These are phyloP conservation scores for Phytophthora chlamydospora DNA, from an alignment of 352 stramenopile species.

Conservation along the genomic window DNA sequence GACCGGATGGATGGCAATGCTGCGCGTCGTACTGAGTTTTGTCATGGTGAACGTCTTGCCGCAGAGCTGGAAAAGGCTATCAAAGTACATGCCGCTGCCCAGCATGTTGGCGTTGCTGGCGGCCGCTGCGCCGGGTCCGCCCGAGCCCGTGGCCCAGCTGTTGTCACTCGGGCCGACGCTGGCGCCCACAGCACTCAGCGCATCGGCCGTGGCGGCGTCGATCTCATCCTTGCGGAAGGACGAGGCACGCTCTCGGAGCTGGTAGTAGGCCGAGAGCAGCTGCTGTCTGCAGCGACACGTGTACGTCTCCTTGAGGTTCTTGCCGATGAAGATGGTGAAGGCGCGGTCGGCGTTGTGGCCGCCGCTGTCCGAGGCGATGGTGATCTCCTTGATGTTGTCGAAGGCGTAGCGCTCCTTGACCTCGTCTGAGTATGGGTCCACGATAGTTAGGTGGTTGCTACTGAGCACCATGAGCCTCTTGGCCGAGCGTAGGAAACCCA, in stretches of 20 bases:
- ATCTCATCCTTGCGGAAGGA: slow-evolving; percentile 68
- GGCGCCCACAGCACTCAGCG: slow-evolving; percentile 45
- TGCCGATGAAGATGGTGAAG: slow-evolving; percentile 87
- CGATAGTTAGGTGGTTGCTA: slow-evolving; percentile 79
- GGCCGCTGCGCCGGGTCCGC: slow-evolving; percentile 17
- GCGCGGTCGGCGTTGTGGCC: slow-evolving; percentile 71
- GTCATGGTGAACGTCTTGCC: slow-evolving; percentile 87
- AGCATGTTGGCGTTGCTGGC: slow-evolving; percentile 28
- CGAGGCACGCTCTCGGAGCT: slow-evolving; percentile 81
- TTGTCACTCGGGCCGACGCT: slow-evolving; percentile 41
- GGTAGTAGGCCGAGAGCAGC: slow-evolving; percentile 86
- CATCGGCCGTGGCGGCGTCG: slow-evolving; percentile 50
- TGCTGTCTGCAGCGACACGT: slow-evolving; percentile 85
- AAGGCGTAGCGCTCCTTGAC: slow-evolving; percentile 89
- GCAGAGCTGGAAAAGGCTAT: slow-evolving; percentile 86
- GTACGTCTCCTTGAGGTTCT: slow-evolving; percentile 89
- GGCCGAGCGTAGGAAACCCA: slow-evolving; percentile 80
- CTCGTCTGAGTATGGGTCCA: slow-evolving; percentile 86
- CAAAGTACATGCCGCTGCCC: slow-evolving; percentile 85
- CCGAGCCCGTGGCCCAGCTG: slow-evolving; percentile 33
- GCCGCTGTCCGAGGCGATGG: slow-evolving; percentile 69
- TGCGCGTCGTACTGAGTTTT: slow-evolving; percentile 84
- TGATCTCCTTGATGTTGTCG: slow-evolving; percentile 91
- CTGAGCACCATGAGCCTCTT: slow-evolving; percentile 85
- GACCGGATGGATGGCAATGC: slow-evolving; percentile 65